A percentile compares a stretch with the other conserved stretches of the same genome.
Conservation (phyloP, 495 filamentous ascomycete species). For the Penicillium desertorum region DNA sequence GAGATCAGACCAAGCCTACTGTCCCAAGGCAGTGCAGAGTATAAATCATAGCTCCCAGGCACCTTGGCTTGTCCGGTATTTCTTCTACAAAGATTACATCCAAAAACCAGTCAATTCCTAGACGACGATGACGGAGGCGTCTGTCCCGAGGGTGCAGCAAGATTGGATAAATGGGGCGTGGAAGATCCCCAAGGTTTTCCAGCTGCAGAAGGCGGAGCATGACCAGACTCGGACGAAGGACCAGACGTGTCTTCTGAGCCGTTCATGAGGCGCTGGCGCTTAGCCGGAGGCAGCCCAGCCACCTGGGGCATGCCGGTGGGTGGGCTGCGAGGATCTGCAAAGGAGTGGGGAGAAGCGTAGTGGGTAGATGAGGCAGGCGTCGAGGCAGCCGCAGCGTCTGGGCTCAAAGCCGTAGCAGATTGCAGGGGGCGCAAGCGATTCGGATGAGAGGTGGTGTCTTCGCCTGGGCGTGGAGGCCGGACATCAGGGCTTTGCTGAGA, state of each 20-base stretch:
- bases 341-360: slow-evolving; percentile 38
- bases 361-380: slow-evolving; percentile 34
- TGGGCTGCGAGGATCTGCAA: slow-evolving; percentile 32
- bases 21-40: neutral
- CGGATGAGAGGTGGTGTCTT: slow-evolving; percentile 30
- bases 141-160: slow-evolving; percentile 27
- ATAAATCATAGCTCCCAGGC: too few relatives aligned
- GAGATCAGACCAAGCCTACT: neutral
- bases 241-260: slow-evolving; percentile 31
- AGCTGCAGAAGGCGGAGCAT: slow-evolving; percentile 8
- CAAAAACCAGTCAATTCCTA: slow-evolving; percentile 7
- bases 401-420: slow-evolving; percentile 33
- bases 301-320: slow-evolving; percentile 10
- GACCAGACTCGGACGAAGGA: slow-evolving; percentile 14
- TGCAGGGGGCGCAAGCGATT: slow-evolving; percentile 31
- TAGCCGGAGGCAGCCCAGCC: slow-evolving; percentile 31
- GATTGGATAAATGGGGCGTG: slow-evolving; percentile 29
- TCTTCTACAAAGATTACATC: neutral
- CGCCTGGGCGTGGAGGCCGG: slow-evolving; percentile 28
- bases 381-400: slow-evolving; percentile 29
- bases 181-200: slow-evolving; percentile 22
- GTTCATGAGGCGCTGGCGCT: slow-evolving; percentile 48
- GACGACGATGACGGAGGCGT: slow-evolving; percentile 30
- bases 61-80: neutral
- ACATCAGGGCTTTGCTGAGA: slow-evolving; percentile 22